Evolutionary conservation across 768 basidiomycete species (phyloP).

Genomic region (Phallus indusiatus): DNA sequence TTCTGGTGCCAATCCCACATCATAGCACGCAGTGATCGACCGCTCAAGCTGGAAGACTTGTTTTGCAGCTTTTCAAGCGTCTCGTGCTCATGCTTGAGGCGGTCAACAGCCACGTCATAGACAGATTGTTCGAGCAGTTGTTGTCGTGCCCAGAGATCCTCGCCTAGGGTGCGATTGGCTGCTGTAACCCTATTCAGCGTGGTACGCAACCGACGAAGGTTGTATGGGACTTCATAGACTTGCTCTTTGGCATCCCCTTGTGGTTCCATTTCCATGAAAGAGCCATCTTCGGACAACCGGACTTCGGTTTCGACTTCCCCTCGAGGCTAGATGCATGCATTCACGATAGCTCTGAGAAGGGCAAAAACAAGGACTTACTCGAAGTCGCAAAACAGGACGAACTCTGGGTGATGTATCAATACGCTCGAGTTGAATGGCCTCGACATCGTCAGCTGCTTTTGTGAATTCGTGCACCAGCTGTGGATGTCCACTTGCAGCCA

Average conservation of each 20-base stretch:
- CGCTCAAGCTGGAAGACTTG: conserved; percentile 34
- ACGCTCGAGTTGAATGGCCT: conserved; percentile 26
- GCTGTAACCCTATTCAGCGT: conserved; percentile 57
- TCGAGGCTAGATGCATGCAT: neutral
- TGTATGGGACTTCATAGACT: conserved; percentile 52
- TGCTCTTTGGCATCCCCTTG: conserved; percentile 10
- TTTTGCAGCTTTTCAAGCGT: conserved; percentile 38
- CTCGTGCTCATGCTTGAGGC: conserved; percentile 55
- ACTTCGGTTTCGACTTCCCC: conserved; percentile 10
- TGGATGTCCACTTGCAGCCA: conserved; percentile 44
- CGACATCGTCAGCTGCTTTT: conserved; percentile 37
- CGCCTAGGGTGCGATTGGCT: conserved; percentile 52
- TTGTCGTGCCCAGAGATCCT: conserved; percentile 67
- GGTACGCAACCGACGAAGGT: conserved; percentile 59
- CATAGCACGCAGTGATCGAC: conserved; percentile 53
- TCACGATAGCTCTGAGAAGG: neutral
- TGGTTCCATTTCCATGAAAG: neutral
- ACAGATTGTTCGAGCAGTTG: conserved; percentile 77
- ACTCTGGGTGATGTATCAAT: conserved; percentile 47
- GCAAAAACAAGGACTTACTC: conserved; percentile 19
- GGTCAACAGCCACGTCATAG: conserved; percentile 71
- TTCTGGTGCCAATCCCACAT: conserved; percentile 82
- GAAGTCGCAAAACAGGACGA: conserved; percentile 43
- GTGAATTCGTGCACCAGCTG: conserved; percentile 48
- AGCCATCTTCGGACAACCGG: conserved; percentile 9